A percentile compares a stretch with the other conserved stretches of the same genome.
phyloP scores from a whole-genome alignment of 225 moss, liverwort and hornwort species.

The Ulota crispa region DNA sequence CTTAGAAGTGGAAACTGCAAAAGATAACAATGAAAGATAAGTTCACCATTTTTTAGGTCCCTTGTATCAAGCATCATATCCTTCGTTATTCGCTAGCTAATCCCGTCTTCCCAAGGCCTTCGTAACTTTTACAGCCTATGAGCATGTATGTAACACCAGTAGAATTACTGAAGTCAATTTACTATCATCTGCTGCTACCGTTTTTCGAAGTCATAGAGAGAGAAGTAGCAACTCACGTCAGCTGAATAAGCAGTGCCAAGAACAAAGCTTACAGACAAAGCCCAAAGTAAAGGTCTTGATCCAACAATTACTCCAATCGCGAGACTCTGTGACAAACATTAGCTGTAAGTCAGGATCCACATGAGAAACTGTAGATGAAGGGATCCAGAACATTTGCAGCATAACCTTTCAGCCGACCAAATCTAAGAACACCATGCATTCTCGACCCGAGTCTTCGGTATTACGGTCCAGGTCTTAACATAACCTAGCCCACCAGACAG shows the following conservation, averaged over 20 bases:
- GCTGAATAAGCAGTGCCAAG: conserved; percentile 91
- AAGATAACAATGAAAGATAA: conserved; percentile 2
- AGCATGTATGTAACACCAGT: not conserved
- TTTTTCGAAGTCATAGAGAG: not conserved
- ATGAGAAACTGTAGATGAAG: not conserved
- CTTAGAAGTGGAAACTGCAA: conserved; percentile 76
- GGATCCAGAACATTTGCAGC: not conserved
- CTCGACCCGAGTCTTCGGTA: not conserved
- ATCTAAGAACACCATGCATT: not conserved
- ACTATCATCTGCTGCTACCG: not conserved
- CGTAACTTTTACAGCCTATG: not conserved
- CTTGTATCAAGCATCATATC: not conserved
- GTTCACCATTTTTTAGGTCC: not conserved
- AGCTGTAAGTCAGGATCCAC: conserved; percentile 8
- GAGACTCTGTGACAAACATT: conserved; percentile 59
- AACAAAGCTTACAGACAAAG: conserved; percentile 79
- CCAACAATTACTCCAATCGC: conserved; percentile 63
- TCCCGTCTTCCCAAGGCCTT: not conserved
- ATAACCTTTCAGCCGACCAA: not conserved
- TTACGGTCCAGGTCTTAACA: not conserved
- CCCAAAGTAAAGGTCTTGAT: conserved; percentile 75
- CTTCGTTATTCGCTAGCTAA: not conserved
- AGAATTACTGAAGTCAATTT: not conserved
- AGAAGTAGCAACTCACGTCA: conserved; percentile 58
- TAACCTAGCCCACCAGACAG: not conserved